Base-by-base conservation (phyloP, 202 grass and related monocot species). In the Tripidium arundinaceum region DNA sequence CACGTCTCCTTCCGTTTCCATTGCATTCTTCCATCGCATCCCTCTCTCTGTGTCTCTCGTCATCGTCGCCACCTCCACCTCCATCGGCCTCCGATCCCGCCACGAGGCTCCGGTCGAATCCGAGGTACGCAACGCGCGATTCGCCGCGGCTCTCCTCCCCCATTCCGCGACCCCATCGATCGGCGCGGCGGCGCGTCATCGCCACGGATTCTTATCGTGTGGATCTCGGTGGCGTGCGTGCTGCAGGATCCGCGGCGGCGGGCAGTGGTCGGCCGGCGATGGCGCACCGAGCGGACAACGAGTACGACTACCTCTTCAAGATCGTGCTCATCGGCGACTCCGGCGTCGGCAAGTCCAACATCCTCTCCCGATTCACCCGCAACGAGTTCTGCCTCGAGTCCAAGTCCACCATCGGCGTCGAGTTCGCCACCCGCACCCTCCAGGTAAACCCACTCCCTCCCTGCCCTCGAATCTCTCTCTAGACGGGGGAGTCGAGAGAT, bases 331-430 rank as follows among this genome's bases (percentile, higher is more conserved):
- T 97, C 91, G 94, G 94, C 84, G 94, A 97, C 83, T 97, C 94
- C 62, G 94, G 94, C 70, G 91, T 97, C n/a, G 94, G 94, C 52
- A 97, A 97, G 87, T 92, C 94, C 47, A 97, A 97, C 75, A 84
- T 97, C 33, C 94, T 94, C 80, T 97, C 94, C 72, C 89, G 91
- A 71, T 97, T 97, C 77, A 94, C 94, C 40, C 83, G 86, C 78
- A 94, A 98, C 89, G 92, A 98, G 89, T 98, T 98, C 90, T 90
- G 85, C 83, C 90, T 98, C 81, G 94, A 98, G 88, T 94, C 94
- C 78, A 97, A 97, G 83, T 97, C 94, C 79, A 97, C 94, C 72
- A 97, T 97, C 84, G 94, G 91, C 15, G 91, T 97, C 68, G 94
- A 94, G 89, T 94, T 94, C 86, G 94, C 94, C 87, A 97, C 94